Base-by-base conservation (phyloP, 306 rosid species). In the Mimosa bimucronata region DNA sequence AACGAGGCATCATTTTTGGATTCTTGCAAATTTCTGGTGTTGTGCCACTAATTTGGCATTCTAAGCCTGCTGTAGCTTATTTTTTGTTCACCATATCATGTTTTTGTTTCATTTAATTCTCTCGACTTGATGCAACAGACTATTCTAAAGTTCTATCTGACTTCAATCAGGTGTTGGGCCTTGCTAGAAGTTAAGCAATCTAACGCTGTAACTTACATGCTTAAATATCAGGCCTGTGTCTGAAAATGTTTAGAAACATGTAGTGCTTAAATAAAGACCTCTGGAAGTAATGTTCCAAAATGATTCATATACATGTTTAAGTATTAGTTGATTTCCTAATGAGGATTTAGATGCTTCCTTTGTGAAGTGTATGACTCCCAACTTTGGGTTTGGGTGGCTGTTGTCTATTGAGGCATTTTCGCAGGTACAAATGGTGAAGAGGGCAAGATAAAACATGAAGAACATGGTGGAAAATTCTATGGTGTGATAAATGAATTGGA, bases 371-470 rank as follows among this genome's bases (percentile, higher is more conserved):
- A 18, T 41, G 31, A 80, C 61, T 37, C 69, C 45, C 40, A 14
- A 66, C 10, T 41, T 41, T 74, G 45, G 46, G 16, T 66, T 81
- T 66, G 64, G 41, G 38, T n/a, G 10, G 25, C 66, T 38, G 69
- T 45, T 52, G 31, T 73, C 16, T 25, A 64, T 65, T 19, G 10
- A 30, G 60, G 11, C 9, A 52, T 38, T 37, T 64, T 41, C 10
- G 41, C 10, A 42, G 65, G 15, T 11, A 75, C 42, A 53, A 53
- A n/a, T n/a, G 60, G 3, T 7, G 41, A 52, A 50, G 65, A 62
- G 79, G 41, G 50, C 15, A 62, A 64, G 72, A 80, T 73, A 48
- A 30, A 41, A 57, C 9, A 18, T 37, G 19, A 40, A 21, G 34
- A 68, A 68, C 31, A 41, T 41, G 12, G 31, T 21, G 53, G 19